These are phyloP conservation scores for Phytophthora idaei DNA, from an alignment of 352 stramenopile species.

Conservation along the genomic window DNA sequence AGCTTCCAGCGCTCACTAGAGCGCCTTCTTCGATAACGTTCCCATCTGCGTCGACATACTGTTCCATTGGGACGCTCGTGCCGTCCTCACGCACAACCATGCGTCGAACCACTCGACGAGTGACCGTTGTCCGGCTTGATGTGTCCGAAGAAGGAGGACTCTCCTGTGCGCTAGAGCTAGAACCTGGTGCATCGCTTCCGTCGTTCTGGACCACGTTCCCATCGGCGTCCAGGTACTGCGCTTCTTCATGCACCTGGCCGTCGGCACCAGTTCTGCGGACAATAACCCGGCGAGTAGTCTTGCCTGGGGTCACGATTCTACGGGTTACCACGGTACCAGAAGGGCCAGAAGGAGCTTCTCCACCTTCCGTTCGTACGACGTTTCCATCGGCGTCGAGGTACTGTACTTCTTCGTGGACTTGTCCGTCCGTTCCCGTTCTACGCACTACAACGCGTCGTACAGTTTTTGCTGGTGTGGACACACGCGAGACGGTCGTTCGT, in stretches of 20 bases:
- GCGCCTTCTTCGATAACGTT: constrained; percentile 10
- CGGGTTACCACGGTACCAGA: constrained; percentile 11
- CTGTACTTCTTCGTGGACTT: constrained; percentile 25
- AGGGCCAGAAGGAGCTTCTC: constrained; percentile 7
- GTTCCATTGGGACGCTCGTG: constrained; percentile 13
- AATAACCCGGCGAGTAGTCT: constrained; percentile 24
- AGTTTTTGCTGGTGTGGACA: neutral
- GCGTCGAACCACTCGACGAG: constrained; percentile 24
- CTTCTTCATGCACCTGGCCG: constrained; percentile 27
- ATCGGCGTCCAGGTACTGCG: constrained; percentile 30
- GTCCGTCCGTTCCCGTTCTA: constrained; percentile 19
- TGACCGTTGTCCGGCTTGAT: constrained; percentile 15
- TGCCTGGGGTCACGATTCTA: constrained; percentile 25
- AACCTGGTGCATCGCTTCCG: constrained; percentile 3
- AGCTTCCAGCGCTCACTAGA: constrained; percentile 20
- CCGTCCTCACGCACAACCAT: constrained; percentile 25
- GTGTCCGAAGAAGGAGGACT: constrained; percentile 1
- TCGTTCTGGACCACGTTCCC: constrained; percentile 31
- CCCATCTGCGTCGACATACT: constrained; percentile 24
- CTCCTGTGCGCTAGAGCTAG: constrained; percentile 3
- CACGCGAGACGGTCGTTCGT: neutral
- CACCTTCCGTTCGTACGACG: constrained; percentile 15
- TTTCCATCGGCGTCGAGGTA: constrained; percentile 30
- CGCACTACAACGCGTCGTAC: constrained; percentile 19
- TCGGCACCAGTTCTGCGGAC: constrained; percentile 28